phyloP scores from a whole-genome alignment of 2,329 filamentous ascomycete species.

The Aspergillus sergii region DNA sequence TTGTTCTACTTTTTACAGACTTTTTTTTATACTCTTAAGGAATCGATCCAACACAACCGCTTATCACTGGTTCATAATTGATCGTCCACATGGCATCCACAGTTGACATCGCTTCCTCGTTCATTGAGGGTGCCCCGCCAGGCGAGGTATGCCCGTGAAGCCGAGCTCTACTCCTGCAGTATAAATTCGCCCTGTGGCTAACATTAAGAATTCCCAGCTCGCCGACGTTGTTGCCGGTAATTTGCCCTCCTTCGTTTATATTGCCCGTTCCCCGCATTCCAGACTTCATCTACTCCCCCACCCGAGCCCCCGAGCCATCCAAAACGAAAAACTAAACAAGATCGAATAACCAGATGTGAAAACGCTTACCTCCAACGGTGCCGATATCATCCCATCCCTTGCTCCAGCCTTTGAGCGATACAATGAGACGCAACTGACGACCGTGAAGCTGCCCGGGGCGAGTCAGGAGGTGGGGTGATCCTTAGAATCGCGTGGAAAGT shows the following conservation, averaged over 20 bases:
- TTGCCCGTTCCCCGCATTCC: slow-evolving; percentile 9
- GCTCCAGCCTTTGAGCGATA: slow-evolving; percentile 87
- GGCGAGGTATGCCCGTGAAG: slow-evolving; percentile 73
- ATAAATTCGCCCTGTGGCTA: slow-evolving; percentile 17
- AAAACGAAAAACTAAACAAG: slow-evolving; percentile 21
- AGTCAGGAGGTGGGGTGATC: slow-evolving; percentile 67
- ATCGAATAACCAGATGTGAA: slow-evolving; percentile 73
- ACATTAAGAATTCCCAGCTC: slow-evolving; percentile 59
- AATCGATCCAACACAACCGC: background rate
- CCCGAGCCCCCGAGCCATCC: slow-evolving; percentile 11
- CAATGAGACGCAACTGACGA: slow-evolving; percentile 91
- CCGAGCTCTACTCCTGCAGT: background rate
- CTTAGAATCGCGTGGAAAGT: background rate
- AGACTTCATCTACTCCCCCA: background rate
- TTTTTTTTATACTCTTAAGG: background rate
- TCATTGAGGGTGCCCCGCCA: slow-evolving; percentile 90
- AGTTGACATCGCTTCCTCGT: slow-evolving; percentile 72
- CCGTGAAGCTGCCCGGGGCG: slow-evolving; percentile 84
- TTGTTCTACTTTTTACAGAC: background rate
- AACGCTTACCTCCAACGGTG: slow-evolving; percentile 71
- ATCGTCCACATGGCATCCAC: slow-evolving; percentile 44
- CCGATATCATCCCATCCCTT: slow-evolving; percentile 70
- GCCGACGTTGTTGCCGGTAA: slow-evolving; percentile 84
- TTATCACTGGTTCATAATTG: background rate
- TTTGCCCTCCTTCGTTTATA: background rate